phyloP scores from a whole-genome alignment of 805 yeast species.

The Monosporozyma siamensis region DNA sequence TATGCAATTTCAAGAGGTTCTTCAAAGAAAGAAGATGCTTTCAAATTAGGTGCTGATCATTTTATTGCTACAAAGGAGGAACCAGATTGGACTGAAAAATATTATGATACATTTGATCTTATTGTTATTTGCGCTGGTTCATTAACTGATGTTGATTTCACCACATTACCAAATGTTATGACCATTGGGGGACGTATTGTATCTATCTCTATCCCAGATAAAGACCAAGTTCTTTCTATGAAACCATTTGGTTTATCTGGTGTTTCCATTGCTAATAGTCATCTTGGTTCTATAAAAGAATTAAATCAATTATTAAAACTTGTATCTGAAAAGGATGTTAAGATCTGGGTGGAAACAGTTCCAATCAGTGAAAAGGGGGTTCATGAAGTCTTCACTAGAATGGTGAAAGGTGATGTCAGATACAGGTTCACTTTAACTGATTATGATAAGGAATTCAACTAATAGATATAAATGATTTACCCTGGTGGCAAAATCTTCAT shows the following conservation, averaged over 20 bases:
- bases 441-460: constrained; percentile 34
- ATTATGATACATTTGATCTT: constrained; percentile 35
- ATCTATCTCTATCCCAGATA: constrained; percentile 21
- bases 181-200: constrained; percentile 31
- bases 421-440: constrained; percentile 46
- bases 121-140: constrained; percentile 42
- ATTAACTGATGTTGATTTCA: constrained; percentile 33
- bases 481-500: too few relatives aligned
- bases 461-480: too few relatives aligned
- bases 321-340: constrained; percentile 38
- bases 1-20: constrained; percentile 45
- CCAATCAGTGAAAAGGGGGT: constrained; percentile 39
- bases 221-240: constrained; percentile 9
- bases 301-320: constrained; percentile 39
- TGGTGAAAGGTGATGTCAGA: constrained; percentile 42
- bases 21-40: constrained; percentile 42
- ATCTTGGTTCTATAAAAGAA: constrained; percentile 39
- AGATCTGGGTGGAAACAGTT: constrained; percentile 45
- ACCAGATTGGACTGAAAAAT: constrained; percentile 33
- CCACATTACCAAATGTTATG: constrained; percentile 24
- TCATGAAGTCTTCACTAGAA: constrained; percentile 38
- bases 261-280: constrained; percentile 28
- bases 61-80: constrained; percentile 48
- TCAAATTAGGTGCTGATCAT: constrained; percentile 43
- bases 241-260: constrained; percentile 15